Conservation (phyloP, 2,329 filamentous ascomycete species). For the Arthrinium puccinioides region DNA sequence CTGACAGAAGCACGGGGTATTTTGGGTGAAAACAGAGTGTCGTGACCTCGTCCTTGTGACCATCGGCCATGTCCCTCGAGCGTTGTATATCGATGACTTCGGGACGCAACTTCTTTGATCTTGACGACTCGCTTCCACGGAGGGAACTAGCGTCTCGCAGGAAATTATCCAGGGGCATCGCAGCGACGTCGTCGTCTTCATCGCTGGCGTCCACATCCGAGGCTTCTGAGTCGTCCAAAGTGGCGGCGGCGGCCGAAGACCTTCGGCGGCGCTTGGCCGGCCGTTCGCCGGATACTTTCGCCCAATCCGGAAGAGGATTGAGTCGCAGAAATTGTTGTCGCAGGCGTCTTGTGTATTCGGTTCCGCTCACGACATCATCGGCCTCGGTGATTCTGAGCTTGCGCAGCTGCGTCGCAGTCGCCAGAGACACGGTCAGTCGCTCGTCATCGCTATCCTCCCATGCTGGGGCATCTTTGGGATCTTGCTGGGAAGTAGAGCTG, state of each 20-base stretch:
- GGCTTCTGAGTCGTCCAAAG: conserved; percentile 21
- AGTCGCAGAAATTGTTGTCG: conserved; percentile 65
- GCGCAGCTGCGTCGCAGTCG: conserved; percentile 64
- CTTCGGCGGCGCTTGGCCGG: conserved; percentile 42
- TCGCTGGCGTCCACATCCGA: conserved; percentile 16
- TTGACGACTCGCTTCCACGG: conserved; percentile 43
- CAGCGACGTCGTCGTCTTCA: conserved; percentile 41
- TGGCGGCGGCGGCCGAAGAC: conserved; percentile 42
- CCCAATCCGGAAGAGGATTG: conserved; percentile 56
- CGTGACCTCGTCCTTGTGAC: conserved; percentile 71
- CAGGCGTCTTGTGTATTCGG: conserved; percentile 75
- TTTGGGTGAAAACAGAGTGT: conserved; percentile 85
- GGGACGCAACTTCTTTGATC: conserved; percentile 68
- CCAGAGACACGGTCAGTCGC: conserved; percentile 73
- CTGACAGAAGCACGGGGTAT: conserved; percentile 82
- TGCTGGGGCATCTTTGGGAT: conserved; percentile 42
- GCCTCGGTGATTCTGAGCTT: conserved; percentile 75
- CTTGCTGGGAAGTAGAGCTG: conserved; percentile 13
- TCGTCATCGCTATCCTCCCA: conserved; percentile 99
- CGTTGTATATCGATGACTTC: conserved; percentile 88
- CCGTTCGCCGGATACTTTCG: conserved; percentile 39
- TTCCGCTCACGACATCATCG: conserved; percentile 81
- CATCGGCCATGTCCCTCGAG: conserved; percentile 74
- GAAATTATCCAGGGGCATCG: conserved; percentile 71
- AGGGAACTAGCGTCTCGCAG: conserved; percentile 69